Base-by-base conservation (phyloP, 768 basidiomycete species). In the Mycena haematopus region DNA sequence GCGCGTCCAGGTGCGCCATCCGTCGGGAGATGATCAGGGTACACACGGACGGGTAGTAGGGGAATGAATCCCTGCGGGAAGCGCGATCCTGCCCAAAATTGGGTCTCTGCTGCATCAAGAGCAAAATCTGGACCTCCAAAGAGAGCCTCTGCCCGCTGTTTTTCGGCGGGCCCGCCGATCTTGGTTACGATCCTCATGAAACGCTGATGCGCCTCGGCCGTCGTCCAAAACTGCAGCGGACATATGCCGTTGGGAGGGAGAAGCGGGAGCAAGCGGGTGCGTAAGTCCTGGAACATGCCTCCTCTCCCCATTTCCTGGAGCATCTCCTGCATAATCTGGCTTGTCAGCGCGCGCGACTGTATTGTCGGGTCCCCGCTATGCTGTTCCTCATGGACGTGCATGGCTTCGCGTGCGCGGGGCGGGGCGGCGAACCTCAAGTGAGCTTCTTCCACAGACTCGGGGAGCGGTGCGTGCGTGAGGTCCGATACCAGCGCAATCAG, bases 401-500 rank as follows among this genome's bases (percentile, higher is more conserved):
- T 87, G 86, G 88, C 88, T 63, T 84, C 82, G 6, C 82, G 75
- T 60, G 86, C 84, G 46, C 79, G 77, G 33, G 79, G 77, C 24
- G 79, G 76, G 4, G 88, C 85, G 11, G 86, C 78, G 70, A 93
- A 96, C 5, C 90, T 82, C 14, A 73, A 71, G 21, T 86, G 79
- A 0, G 92, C 87, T 35, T 88, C 89, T 15, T 84, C 82, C 0
- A 81, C 66, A 0, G 81, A 79, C 0, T 62, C 44, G 0, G 93
- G 94, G 0, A 93, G 77, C 1, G 82, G 79, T 0, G 87, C 79
- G 73, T 95, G 93, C 0, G 91, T 89, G 54, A 93, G 85, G 65
- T 93, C 92, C 13, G 91, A 93, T 45, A 92, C 82, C 29, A 95
- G 81, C 0, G 95, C 93, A 56, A 96, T 90, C 49, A 96, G 82